Evolutionary conservation across 305 asterid species (phyloP).

Genomic region (Stenogyne calaminthoides): DNA sequence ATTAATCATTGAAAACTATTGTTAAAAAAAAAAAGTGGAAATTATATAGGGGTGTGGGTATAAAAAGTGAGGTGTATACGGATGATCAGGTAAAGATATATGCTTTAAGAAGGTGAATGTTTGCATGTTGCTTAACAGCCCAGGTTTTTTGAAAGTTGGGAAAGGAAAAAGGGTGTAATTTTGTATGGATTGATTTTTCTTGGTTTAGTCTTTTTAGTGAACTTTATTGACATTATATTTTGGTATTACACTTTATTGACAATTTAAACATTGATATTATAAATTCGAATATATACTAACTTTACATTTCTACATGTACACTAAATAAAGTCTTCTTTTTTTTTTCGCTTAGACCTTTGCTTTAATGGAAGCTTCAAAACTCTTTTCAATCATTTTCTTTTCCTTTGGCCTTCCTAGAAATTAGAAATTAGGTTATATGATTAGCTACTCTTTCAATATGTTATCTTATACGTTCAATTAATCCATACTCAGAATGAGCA

Average conservation of each 20-base stretch:
- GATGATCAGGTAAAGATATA: conserved; percentile 48
- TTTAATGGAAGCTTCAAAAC: conserved; percentile 56
- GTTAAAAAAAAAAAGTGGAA: background rate
- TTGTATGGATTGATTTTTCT: conserved; percentile 37
- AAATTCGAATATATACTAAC: conserved; percentile 16
- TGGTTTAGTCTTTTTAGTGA: conserved; percentile 54
- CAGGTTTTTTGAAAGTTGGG: conserved; percentile 58
- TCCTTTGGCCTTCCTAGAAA: conserved; percentile 30
- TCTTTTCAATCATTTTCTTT: conserved; percentile 35
- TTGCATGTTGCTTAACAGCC: conserved; percentile 70
- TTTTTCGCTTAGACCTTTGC: conserved; percentile 34
- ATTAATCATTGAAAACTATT: background rate
- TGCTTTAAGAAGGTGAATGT: conserved; percentile 52
- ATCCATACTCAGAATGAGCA: background rate
- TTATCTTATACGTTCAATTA: background rate
- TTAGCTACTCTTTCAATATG: conserved; percentile 25
- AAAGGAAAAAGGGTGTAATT: conserved; percentile 44
- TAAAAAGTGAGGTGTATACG: conserved; percentile 27
- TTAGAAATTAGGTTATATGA: conserved; percentile 36
- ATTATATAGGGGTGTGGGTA: background rate
- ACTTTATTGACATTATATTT: conserved; percentile 67
- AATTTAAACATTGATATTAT: conserved; percentile 38
- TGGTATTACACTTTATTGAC: conserved; percentile 56
- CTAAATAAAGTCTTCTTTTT: conserved; percentile 18
- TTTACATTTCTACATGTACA: conserved; percentile 36